Base-by-base conservation (phyloP, 2,329 filamentous ascomycete genomes). In the Exophiala sideris region DNA sequence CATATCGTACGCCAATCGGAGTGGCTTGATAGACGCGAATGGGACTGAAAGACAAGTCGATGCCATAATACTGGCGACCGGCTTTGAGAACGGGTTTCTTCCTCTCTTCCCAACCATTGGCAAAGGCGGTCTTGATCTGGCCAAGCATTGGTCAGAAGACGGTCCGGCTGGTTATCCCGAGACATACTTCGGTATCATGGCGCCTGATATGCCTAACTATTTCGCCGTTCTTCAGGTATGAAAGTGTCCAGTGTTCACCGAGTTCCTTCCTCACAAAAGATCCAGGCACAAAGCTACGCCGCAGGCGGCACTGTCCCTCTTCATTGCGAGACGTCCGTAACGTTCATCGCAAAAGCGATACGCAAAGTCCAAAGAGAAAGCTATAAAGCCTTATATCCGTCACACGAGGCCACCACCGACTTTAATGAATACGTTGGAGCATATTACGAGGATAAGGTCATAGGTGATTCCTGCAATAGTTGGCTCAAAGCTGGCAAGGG, bases 1-100 rank as follows among this genome's bases (percentile, higher is more conserved):
- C 0, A 75, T 87, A 62, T 71, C 73, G 14, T 72, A 76, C 0
- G 82, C 88, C 56, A 86, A 81, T 0, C 70, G 72, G 34, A 80
- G 73, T 0, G 82, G 82, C 4, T 50, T 66, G 32, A 44, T 62
- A 7, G 59, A 57, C 3, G 44, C n/a, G 4, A 54, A 62, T 50
- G 62, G 62, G 7, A 51, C 56, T n/a, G 40, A 48, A 5, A 40
- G 54, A n/a, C 36, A 54, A 36, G 61, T 57, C 2, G 61, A 64
- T 45, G 52, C 51, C n/a, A 48, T 64, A 12, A 54, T 71, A 32
- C 69, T 67, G 49, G 70, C 71, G 12, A 73, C 70, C 2, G 70
- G 68, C 2, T 70, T 72, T 59, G 35, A 49, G n/a, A 63, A 71
- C 51, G 62, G 66, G 52, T 57, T 5, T 56, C 59, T 8, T 2